Evolutionary conservation across 495 filamentous ascomycete species (phyloP).

Genomic region (Podospora appendiculata): DNA sequence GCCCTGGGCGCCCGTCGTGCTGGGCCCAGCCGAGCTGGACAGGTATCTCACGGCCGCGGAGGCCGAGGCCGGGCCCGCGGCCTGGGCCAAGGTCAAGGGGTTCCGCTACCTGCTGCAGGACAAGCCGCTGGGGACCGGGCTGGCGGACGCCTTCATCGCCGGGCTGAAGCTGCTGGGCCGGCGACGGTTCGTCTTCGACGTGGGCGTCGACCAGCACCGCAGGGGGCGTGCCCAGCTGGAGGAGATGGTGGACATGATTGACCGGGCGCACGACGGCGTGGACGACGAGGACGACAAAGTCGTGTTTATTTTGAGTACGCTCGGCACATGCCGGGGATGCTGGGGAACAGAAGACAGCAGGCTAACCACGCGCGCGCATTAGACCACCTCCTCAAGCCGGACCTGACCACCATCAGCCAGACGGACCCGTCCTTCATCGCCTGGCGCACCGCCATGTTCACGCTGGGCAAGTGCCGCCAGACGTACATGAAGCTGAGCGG

Average conservation of each 20-base stretch:
- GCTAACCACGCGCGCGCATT: neutral
- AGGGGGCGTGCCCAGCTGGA: slow-evolving; percentile 64
- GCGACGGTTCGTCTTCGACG: slow-evolving; percentile 62
- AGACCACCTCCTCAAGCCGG: slow-evolving; percentile 89
- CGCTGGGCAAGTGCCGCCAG: slow-evolving; percentile 46
- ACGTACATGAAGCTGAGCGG: slow-evolving; percentile 90
- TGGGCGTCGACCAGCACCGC: slow-evolving; percentile 68
- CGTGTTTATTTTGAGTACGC: slow-evolving; percentile 63
- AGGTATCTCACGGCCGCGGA: slow-evolving; percentile 45
- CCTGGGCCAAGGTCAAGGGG: slow-evolving; percentile 47
- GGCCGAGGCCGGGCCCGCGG: slow-evolving; percentile 37
- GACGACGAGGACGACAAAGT: slow-evolving; percentile 48
- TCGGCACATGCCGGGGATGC: no score
- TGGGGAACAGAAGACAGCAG: no score
- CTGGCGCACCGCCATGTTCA: slow-evolving; percentile 48
- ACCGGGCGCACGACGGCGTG: slow-evolving; percentile 50
- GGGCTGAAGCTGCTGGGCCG: slow-evolving; percentile 61
- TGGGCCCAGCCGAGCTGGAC: slow-evolving; percentile 43
- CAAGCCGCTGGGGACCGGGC: slow-evolving; percentile 56
- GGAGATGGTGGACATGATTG: slow-evolving; percentile 65
- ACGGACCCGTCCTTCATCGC: slow-evolving; percentile 52
- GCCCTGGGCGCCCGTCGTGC: slow-evolving; percentile 72
- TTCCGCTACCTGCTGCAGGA: slow-evolving; percentile 79
- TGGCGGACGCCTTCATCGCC: slow-evolving; percentile 53
- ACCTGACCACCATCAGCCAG: slow-evolving; percentile 47